Conservation (phyloP, 1,139 yeast genomes). For the Candida anutae region DNA sequence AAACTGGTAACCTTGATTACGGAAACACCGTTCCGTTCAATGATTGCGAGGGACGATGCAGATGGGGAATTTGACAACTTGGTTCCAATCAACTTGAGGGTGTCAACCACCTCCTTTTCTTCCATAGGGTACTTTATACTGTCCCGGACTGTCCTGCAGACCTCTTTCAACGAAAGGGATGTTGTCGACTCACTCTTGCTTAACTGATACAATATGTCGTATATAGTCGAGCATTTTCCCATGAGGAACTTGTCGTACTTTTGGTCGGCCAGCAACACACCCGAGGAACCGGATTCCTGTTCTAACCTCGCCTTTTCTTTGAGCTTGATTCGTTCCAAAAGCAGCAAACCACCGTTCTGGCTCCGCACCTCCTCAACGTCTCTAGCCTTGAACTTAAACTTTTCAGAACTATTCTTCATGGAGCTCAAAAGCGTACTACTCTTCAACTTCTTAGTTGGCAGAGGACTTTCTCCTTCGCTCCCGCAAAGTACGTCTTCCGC, state of each 20-base stretch:
- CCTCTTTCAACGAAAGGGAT: constrained; percentile 18
- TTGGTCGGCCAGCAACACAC: background rate
- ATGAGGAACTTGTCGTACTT: constrained; percentile 29
- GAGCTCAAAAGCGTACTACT: too few relatives aligned
- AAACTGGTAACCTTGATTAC: constrained; percentile 21
- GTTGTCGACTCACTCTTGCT: constrained; percentile 6
- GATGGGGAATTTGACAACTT: constrained; percentile 9
- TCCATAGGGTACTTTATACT: constrained; percentile 27
- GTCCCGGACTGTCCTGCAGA: constrained; percentile 24
- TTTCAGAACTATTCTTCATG: constrained; percentile 25
- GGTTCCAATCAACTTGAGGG: constrained; percentile 11
- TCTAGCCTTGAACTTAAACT: constrained; percentile 22
- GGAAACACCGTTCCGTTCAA: constrained; percentile 15
- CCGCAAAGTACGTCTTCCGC: too few relatives aligned
- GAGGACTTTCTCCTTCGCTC: background rate
- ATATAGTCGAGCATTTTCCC: constrained; percentile 33
- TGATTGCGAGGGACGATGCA: constrained; percentile 7
- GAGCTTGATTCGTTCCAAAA: constrained; percentile 27
- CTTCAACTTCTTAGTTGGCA: background rate
- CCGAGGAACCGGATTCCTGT: constrained; percentile 2
- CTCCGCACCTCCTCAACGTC: constrained; percentile 14
- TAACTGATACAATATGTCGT: constrained; percentile 29
- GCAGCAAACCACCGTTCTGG: constrained; percentile 24
- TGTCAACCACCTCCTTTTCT: constrained; percentile 24
- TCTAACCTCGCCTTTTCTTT: constrained; percentile 9